These are phyloP conservation scores for Tetrahymena thermophila DNA, from an alignment of 73 alveolate genomes.

Conservation along the genomic window DNA sequence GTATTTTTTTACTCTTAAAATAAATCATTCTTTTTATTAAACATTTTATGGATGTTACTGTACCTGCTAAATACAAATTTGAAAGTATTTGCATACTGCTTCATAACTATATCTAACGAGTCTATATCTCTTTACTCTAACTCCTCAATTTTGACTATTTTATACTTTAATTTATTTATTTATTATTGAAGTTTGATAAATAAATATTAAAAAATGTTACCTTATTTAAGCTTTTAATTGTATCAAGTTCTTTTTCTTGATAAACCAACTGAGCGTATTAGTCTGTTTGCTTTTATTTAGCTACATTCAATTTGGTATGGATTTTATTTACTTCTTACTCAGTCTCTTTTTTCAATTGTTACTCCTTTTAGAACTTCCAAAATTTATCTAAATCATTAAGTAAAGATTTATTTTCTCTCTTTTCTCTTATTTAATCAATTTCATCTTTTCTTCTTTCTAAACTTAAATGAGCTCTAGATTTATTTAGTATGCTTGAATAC, in stretches of 20 bases:
- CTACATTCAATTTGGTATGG: background rate
- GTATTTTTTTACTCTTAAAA: background rate
- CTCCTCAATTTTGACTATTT: slow-evolving; percentile 21
- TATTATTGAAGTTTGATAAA: background rate
- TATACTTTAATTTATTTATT: background rate
- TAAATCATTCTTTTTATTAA: background rate
- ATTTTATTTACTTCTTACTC: background rate
- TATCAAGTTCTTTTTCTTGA: background rate
- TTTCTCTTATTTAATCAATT: slow-evolving; percentile 10
- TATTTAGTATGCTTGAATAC: background rate
- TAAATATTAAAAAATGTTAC: background rate
- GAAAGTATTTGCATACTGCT: slow-evolving; percentile 22
- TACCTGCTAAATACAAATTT: slow-evolving; percentile 22
- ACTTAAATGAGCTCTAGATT: background rate
- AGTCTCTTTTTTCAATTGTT: background rate
- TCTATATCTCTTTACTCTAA: slow-evolving; percentile 19
- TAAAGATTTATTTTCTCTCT: slow-evolving; percentile 19
- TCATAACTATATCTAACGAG: slow-evolving; percentile 13
- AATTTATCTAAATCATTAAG: slow-evolving; percentile 13
- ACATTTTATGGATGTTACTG: slow-evolving; percentile 14
- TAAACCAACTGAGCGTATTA: background rate
- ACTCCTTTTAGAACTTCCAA: background rate
- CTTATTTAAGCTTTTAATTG: background rate
- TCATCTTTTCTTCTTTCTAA: background rate
- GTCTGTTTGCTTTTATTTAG: background rate